phyloP scores from a whole-genome alignment of 768 basidiomycete species.

The Lactifluus echinatus region DNA sequence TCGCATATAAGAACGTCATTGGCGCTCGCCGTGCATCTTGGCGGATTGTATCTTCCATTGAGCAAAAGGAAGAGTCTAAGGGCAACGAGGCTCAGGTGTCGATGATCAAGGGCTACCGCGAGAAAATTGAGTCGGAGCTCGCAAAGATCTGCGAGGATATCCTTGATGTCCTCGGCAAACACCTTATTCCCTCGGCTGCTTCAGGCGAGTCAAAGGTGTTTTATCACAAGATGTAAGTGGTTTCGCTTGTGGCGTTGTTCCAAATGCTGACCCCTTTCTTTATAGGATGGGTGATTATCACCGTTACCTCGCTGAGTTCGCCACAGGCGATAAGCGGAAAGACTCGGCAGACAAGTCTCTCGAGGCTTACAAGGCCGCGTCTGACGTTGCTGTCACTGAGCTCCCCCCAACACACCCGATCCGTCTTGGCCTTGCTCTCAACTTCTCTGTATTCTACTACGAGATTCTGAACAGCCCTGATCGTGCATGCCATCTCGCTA shows the following conservation, averaged over 20 bases:
- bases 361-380: constrained; percentile 95
- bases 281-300: constrained; percentile 99
- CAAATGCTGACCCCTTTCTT: constrained; percentile 6
- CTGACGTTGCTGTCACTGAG: constrained; percentile 93
- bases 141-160: constrained; percentile 99
- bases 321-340: constrained; percentile 95
- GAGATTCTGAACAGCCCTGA: constrained; percentile 98
- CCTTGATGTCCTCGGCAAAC: constrained; percentile 93
- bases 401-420: constrained; percentile 96
- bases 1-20: constrained; percentile 99
- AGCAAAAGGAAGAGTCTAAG: constrained; percentile 99
- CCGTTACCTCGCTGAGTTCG: constrained; percentile 98
- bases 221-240: constrained; percentile 97
- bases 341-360: constrained; percentile 96
- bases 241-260: not conserved
- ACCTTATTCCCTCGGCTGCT: constrained; percentile 93
- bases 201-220: constrained; percentile 98
- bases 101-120: constrained; percentile 97
- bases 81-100: constrained; percentile 92
- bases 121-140: constrained; percentile 95
- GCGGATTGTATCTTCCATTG: constrained; percentile 97
- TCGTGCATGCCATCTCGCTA: constrained; percentile 96
- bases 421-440: constrained; percentile 95
- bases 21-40: constrained; percentile 97
- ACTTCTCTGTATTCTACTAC: constrained; percentile 99